These are phyloP conservation scores for Citrus medica DNA, from an alignment of 345 rosid species.

Conservation along the genomic window DNA sequence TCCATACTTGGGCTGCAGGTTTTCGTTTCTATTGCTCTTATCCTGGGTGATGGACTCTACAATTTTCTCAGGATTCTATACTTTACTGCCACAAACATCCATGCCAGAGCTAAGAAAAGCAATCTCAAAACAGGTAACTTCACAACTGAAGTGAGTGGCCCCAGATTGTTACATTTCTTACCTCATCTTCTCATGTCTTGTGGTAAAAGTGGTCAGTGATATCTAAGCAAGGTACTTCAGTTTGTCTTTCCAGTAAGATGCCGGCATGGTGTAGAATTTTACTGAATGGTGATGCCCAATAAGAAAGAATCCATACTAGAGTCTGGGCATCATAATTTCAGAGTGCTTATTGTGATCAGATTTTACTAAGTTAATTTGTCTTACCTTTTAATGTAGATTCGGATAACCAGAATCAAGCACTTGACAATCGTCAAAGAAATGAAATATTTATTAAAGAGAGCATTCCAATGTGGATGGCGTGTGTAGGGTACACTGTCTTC, in stretches of 20 bases:
- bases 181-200: background rate
- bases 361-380: background rate
- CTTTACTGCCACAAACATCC: conserved; percentile 51
- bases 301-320: background rate
- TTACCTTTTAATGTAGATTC: conserved; percentile 23
- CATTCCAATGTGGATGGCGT: conserved; percentile 79
- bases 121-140: conserved; percentile 39
- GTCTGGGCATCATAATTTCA: background rate
- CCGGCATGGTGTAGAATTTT: background rate
- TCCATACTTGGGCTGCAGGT: conserved; percentile 41
- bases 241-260: background rate
- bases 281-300: background rate
- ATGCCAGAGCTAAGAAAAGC: conserved; percentile 26
- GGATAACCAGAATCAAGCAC: conserved; percentile 19
- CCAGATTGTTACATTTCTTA: background rate
- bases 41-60: conserved; percentile 93
- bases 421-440: conserved; percentile 41
- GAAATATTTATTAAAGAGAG: conserved; percentile 71
- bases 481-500: conserved; percentile 62
- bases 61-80: conserved; percentile 75
- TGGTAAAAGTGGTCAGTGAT: too few species aligned
- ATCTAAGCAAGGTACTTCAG: background rate
- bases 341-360: background rate
- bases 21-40: conserved; percentile 75
- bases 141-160: background rate